These are phyloP conservation scores for Houttuynia cordata DNA, from an alignment of 164 flowering plant genomes.

Conservation along the genomic window DNA sequence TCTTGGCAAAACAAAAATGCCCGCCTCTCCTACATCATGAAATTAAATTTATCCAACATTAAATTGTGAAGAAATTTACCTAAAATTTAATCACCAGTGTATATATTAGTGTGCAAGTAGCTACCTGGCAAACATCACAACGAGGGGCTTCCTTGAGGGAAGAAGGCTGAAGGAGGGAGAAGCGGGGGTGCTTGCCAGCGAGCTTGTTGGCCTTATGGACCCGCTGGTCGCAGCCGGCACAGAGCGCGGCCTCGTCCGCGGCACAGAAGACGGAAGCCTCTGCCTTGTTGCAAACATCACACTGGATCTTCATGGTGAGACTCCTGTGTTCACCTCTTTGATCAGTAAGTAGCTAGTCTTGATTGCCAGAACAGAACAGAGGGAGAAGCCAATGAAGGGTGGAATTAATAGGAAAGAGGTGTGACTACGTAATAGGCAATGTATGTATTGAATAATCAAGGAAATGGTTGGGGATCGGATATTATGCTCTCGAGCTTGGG, in stretches of 20 bases:
- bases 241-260: conserved; percentile 30
- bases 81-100: no score
- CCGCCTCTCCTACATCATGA: conserved; percentile 40
- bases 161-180: conserved; percentile 21
- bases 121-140: conserved; percentile 28
- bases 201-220: conserved; percentile 31
- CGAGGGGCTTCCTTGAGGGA: conserved; percentile 17
- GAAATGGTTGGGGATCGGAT: background rate
- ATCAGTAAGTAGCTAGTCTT: background rate
- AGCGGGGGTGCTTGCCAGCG: conserved; percentile 27
- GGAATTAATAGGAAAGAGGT: background rate
- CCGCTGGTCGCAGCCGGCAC: conserved; percentile 17
- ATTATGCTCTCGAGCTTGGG: conserved; percentile 2
- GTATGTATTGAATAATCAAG: background rate
- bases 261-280: conserved; percentile 25
- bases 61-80: no score
- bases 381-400: no score
- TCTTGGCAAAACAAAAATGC: conserved; percentile 81
- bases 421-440: background rate
- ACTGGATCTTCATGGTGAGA: conserved; percentile 25
- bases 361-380: background rate
- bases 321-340: background rate
- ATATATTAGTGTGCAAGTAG: no score
- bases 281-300: conserved; percentile 19
- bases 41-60: background rate